These are phyloP conservation scores for Fusarium pseudonygamai DNA, from an alignment of 2,329 filamentous ascomycete genomes.

Conservation along the genomic window DNA sequence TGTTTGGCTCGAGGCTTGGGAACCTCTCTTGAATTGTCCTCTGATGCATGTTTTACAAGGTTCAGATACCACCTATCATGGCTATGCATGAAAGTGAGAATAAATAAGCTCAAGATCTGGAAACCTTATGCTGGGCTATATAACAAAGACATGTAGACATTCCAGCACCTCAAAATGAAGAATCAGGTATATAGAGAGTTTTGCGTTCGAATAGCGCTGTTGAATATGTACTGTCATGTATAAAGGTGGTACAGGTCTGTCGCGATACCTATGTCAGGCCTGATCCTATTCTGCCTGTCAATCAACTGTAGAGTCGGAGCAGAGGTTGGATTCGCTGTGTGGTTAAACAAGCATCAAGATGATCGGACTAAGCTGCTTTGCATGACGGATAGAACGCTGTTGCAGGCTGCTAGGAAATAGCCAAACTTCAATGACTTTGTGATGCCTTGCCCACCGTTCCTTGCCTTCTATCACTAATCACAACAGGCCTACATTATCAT, in stretches of 20 bases:
- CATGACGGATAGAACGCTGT: too few relatives aligned
- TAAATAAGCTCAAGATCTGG: not conserved
- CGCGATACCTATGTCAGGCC: not conserved
- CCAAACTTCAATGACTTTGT: too few relatives aligned
- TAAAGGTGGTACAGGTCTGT: not conserved
- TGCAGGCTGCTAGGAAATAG: too few relatives aligned
- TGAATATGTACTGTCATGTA: not conserved
- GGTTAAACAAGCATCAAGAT: too few relatives aligned
- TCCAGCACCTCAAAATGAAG: not conserved
- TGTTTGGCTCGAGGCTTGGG: not conserved
- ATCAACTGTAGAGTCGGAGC: not conserved
- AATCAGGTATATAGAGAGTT: not conserved
- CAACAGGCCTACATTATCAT: too few relatives aligned
- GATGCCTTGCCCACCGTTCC: too few relatives aligned
- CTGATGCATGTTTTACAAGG: not conserved
- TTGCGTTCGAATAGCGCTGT: not conserved
- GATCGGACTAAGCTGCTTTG: too few relatives aligned
- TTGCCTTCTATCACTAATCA: too few relatives aligned
- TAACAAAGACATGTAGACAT: not conserved
- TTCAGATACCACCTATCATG: not conserved
- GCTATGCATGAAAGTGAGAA: not conserved
- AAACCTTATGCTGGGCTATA: not conserved
- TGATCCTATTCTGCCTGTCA: not conserved
- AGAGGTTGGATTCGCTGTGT: too few relatives aligned
- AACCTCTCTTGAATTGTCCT: not conserved